Percentiles rank a stretch among this genome's conserved stretches.
phyloP scores from a whole-genome alignment of 306 rosid genomes.

The Sphenostylis stenocarpa region DNA sequence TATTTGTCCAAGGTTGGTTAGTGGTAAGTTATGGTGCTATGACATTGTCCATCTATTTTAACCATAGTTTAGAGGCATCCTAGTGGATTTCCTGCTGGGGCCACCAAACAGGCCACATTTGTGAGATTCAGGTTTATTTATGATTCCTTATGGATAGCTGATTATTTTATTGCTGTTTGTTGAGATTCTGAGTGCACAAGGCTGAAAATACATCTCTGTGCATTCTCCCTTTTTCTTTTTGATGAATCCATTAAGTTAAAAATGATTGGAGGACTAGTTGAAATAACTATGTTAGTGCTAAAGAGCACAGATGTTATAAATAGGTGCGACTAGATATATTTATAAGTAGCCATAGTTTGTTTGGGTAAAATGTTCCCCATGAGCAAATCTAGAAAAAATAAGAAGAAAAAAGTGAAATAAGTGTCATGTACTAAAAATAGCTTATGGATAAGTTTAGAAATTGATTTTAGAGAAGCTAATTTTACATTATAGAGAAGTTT shows the following conservation, averaged over 20 bases:
- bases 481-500: too few species aligned
- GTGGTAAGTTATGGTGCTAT: slow-evolving; percentile 8
- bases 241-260: not conserved
- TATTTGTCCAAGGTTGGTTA: not conserved
- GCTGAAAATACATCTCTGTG: slow-evolving; percentile 15
- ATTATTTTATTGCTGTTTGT: slow-evolving; percentile 14
- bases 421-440: too few species aligned
- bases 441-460: too few species aligned
- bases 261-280: slow-evolving; percentile 2
- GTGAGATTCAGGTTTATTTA: not conserved
- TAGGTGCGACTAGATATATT: not conserved
- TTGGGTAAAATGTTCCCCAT: too few species aligned
- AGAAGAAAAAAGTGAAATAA: too few species aligned
- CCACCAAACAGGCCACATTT: slow-evolving; percentile 1
- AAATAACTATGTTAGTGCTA: slow-evolving; percentile 15
- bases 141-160: not conserved
- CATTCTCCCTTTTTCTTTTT: slow-evolving; percentile 9
- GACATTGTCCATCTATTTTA: slow-evolving; percentile 6
- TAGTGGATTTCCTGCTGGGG: not conserved
- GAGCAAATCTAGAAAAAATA: too few species aligned
- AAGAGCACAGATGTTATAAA: not conserved
- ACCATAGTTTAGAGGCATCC: not conserved
- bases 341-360: not conserved
- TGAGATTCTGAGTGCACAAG: slow-evolving; percentile 9
- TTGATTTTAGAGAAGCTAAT: too few species aligned